phyloP scores from a whole-genome alignment of 768 basidiomycete genomes.

The Lyophyllum shimeji region DNA sequence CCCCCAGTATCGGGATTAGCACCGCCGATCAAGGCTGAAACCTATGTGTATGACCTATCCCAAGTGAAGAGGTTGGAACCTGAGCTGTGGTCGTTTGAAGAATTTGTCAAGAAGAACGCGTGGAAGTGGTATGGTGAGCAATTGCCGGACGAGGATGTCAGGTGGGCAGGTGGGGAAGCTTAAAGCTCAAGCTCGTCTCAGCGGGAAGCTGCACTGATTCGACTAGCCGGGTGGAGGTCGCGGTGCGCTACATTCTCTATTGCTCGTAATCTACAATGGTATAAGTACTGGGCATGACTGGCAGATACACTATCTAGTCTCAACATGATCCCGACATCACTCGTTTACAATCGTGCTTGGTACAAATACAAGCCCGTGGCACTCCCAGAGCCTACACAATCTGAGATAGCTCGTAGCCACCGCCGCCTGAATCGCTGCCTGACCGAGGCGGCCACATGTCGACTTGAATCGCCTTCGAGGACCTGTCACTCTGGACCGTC shows the following conservation, averaged over 20 bases:
- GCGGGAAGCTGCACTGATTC: no score
- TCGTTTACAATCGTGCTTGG: not conserved
- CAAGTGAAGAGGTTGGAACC: slow-evolving; percentile 43
- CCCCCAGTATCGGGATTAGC: slow-evolving; percentile 33
- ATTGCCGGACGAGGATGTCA: slow-evolving; percentile 40
- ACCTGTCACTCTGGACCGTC: not conserved
- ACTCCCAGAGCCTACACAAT: not conserved
- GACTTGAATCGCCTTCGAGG: not conserved
- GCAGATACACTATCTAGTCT: not conserved
- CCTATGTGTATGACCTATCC: slow-evolving; percentile 66
- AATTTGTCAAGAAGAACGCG: slow-evolving; percentile 74
- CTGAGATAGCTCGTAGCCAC: no score
- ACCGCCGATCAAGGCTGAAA: slow-evolving; percentile 49
- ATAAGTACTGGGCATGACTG: no score
- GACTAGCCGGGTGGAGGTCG: no score
- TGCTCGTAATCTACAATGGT: not conserved
- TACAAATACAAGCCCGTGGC: not conserved
- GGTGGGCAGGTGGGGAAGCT: slow-evolving; percentile 50
- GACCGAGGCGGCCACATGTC: not conserved
- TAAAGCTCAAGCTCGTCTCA: no score
- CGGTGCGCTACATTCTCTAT: not conserved
- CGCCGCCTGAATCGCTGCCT: not conserved
- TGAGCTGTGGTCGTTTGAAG: slow-evolving; percentile 78
- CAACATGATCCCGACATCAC: not conserved
- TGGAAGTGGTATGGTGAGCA: slow-evolving; percentile 72